Percentiles rank a stretch among this genome's conserved stretches.
Conservation (phyloP, 1,139 yeast genomes). For the Wickerhamomyces sp. region DNA sequence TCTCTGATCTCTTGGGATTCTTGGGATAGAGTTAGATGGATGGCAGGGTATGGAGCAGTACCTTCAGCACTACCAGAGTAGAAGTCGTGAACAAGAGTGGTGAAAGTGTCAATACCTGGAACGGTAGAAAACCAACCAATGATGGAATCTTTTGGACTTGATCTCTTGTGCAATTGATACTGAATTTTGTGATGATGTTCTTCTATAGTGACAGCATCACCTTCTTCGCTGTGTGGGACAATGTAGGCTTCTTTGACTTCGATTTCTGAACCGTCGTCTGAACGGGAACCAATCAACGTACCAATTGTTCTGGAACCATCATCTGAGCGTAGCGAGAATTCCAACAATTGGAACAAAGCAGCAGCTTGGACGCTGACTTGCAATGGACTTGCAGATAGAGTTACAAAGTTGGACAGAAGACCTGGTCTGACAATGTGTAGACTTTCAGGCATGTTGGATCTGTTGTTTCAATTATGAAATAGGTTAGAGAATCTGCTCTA, state of each 20-base stretch:
- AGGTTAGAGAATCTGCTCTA: too few species aligned
- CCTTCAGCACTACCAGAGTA: conserved; percentile 64
- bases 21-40: conserved; percentile 61
- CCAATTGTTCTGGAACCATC: conserved; percentile 63
- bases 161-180: conserved; percentile 69
- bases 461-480: too few species aligned
- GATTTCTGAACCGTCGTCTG: conserved; percentile 79
- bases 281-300: conserved; percentile 73
- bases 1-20: conserved; percentile 41
- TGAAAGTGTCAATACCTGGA: conserved; percentile 60
- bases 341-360: conserved; percentile 69
- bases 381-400: conserved; percentile 43
- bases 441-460: conserved; percentile 25
- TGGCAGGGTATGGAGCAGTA: conserved; percentile 72
- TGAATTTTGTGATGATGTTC: conserved; percentile 69
- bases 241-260: conserved; percentile 75
- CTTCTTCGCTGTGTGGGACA: conserved; percentile 80
- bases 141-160: conserved; percentile 75
- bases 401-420: conserved; percentile 45
- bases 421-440: conserved; percentile 62
- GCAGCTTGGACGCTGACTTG: conserved; percentile 57
- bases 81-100: conserved; percentile 83
- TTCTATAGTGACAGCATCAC: conserved; percentile 68
- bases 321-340: conserved; percentile 47
- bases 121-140: conserved; percentile 88